These are phyloP conservation scores for Aegle marmelos DNA, from an alignment of 345 rosid species.

Conservation along the genomic window DNA sequence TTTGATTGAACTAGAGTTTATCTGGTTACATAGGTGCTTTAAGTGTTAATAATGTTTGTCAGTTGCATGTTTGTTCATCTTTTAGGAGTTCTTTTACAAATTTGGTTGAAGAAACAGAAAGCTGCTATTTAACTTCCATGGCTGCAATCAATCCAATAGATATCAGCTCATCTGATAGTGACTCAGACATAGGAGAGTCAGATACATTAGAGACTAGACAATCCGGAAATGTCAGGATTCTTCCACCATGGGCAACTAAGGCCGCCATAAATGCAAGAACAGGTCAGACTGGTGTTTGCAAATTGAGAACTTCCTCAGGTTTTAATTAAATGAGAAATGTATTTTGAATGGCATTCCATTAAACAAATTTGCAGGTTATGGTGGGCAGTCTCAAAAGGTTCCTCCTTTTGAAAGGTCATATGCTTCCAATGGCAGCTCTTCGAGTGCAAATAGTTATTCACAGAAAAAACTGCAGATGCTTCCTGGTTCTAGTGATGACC, in stretches of 20 bases:
- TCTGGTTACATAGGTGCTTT: not conserved
- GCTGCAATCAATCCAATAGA: conserved; percentile 50
- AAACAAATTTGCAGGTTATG: conserved; percentile 31
- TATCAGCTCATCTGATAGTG: conserved; percentile 88
- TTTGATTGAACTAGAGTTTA: conserved; percentile 1
- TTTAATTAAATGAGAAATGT: not conserved
- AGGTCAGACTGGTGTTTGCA: conserved; percentile 28
- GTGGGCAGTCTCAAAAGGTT: conserved; percentile 23
- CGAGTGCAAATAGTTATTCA: conserved; percentile 22
- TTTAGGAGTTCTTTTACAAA: conserved; percentile 19
- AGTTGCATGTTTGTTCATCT: conserved; percentile 30
- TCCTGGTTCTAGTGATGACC: conserved; percentile 21
- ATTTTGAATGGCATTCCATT: conserved; percentile 3
- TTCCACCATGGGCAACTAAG: conserved; percentile 39
- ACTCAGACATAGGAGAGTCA: conserved; percentile 41
- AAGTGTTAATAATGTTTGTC: not conserved
- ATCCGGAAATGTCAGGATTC: conserved; percentile 37
- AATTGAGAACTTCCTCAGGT: conserved; percentile 7
- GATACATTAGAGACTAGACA: conserved; percentile 21
- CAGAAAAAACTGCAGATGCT: conserved; percentile 16
- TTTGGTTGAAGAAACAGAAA: conserved; percentile 17
- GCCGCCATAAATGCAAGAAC: conserved; percentile 20
- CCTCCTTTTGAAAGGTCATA: conserved; percentile 28
- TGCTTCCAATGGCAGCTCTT: conserved; percentile 41
- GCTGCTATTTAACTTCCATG: conserved; percentile 19